Base-by-base conservation (phyloP, 2,329 filamentous ascomycete genomes). In the Pseudocercospora fijiensis region DNA sequence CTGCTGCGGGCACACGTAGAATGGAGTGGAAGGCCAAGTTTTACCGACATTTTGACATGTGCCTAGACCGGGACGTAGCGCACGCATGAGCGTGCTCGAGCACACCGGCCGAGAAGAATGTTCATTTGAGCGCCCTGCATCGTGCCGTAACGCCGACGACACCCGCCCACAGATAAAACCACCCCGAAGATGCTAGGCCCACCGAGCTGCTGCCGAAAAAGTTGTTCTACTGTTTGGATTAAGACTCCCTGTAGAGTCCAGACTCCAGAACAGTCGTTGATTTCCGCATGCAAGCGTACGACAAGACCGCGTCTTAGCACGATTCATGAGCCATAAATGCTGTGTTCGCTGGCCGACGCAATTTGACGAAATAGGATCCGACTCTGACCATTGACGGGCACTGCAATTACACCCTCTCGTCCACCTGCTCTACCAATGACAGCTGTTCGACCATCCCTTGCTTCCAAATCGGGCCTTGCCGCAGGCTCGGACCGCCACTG, bases 61-160 rank as follows among this genome's bases (percentile, higher is more conserved):
- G 49, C 24, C 20, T n/a, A 22, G 33, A 1, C 6, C 24, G 49
- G 20, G 49, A n/a, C 13, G 49, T 3, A 20, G 43, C 43, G 43
- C 10, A 7, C 43, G 45, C 45, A 49, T 49, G 45, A 27, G 22
- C 49, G 51, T 57, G 43, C 52, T 47, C 41, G 53, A 57, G 60
- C 60, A 61, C 59, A 56, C 30, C 51, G 53, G 51, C 59, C 52
- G 30, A 11, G 45, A 55, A 51, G 60, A 61, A 61, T 56, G 60
- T 33, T 20, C 57, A 47, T 37, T 28, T 58, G 60, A 56, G 11
- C 53, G 45, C 45, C 45, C 45, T 49, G 45, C 45, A 49, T 41
- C 37, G 45, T 49, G 45, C 45, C 45, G 20, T 24, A 26, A 49
- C 22, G 9, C 45, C 45, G 45, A 49, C 22, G 22, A 49, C 22